A percentile compares a stretch with the other conserved stretches of the same genome.
Conservation (phyloP, 257 asterid species). For the Ilex aquifolium region DNA sequence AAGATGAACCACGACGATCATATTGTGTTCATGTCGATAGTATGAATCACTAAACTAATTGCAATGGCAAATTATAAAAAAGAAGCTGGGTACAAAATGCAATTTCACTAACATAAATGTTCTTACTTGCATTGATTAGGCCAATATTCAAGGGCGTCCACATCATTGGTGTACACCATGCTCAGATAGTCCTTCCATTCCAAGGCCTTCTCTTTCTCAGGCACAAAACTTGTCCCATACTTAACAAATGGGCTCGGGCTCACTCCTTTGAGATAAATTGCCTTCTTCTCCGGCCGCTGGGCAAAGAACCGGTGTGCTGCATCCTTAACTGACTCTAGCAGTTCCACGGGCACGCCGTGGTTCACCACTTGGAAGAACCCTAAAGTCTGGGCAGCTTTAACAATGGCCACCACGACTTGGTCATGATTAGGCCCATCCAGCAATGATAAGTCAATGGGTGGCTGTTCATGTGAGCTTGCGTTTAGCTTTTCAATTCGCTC, state of each 20-base stretch:
- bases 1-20: too few species aligned
- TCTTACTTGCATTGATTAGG: conserved; percentile 30
- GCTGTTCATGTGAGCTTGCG: not conserved
- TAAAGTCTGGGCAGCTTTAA: conserved; percentile 25
- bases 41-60: too few species aligned
- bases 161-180: conserved; percentile 35
- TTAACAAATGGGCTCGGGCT: conserved; percentile 30
- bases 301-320: conserved; percentile 22
- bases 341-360: conserved; percentile 26
- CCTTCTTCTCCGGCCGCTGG: conserved; percentile 22
- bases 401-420: conserved; percentile 23
- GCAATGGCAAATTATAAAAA: too few species aligned
- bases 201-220: conserved; percentile 31
- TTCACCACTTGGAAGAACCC: conserved; percentile 37
- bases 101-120: too few species aligned
- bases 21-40: too few species aligned
- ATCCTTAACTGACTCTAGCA: conserved; percentile 20
- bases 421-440: conserved; percentile 27
- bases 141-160: conserved; percentile 34
- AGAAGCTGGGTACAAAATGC: too few species aligned
- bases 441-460: conserved; percentile 27
- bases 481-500: conserved; percentile 17
- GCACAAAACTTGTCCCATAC: conserved; percentile 34
- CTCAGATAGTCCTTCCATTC: conserved; percentile 41
- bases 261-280: conserved; percentile 23